Percentiles rank a stretch among this genome's conserved stretches.
phyloP scores from a whole-genome alignment of 257 asterid genomes.

The Solanum clarkiae region DNA sequence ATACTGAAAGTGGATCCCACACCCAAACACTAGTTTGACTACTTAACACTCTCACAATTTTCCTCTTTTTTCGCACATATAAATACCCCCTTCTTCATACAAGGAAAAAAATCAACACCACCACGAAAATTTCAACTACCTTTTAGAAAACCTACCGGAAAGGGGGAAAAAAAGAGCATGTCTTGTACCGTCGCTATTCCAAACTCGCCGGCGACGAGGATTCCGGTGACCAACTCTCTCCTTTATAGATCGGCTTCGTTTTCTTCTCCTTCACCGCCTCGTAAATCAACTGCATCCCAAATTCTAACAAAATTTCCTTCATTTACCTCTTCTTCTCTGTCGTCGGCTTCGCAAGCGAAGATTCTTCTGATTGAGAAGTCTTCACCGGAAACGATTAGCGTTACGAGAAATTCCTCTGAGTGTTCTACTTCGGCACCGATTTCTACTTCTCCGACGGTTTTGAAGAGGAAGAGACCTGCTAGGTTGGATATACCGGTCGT shows the following conservation, averaged over 20 bases:
- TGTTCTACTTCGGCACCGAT: slow-evolving; percentile 14
- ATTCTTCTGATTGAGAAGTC: slow-evolving; percentile 36
- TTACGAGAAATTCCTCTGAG: slow-evolving; percentile 23
- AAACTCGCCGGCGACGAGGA: slow-evolving; percentile 23
- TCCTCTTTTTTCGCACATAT: neutral
- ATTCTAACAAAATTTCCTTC: neutral
- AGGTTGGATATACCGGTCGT: slow-evolving; percentile 25
- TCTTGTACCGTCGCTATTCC: slow-evolving; percentile 44
- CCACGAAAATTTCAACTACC: slow-evolving; percentile 6
- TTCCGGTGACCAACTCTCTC: slow-evolving; percentile 3
- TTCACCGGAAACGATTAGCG: slow-evolving; percentile 18
- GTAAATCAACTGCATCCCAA: slow-evolving; percentile 7
- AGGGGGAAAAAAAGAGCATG: slow-evolving; percentile 1
- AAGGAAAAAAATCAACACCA: neutral
- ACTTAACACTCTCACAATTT: neutral
- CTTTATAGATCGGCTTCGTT: slow-evolving; percentile 15
- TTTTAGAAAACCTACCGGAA: neutral
- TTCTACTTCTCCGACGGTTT: slow-evolving; percentile 8
- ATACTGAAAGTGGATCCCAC: neutral
- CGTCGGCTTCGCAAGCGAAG: slow-evolving; percentile 38
- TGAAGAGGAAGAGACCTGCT: slow-evolving; percentile 30
- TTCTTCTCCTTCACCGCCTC: slow-evolving; percentile 2
- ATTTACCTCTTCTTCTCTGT: slow-evolving; percentile 17
- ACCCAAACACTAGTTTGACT: slow-evolving; percentile 9
- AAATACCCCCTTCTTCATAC: neutral